Base-by-base conservation (phyloP, 177 flowering plant species). In the Telopea speciosissima region DNA sequence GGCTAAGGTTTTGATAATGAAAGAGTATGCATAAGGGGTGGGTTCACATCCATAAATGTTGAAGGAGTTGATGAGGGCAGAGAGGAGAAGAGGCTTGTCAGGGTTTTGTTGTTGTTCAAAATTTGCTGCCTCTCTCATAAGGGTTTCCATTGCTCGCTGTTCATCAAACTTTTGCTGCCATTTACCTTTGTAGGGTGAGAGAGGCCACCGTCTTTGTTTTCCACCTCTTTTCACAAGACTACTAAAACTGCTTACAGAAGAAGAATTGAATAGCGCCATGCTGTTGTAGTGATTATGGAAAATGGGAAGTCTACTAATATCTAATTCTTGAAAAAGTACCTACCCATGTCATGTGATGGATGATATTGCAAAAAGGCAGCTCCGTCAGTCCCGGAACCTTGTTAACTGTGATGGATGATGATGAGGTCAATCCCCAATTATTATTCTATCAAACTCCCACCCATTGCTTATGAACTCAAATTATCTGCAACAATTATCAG, bases 1-100 rank as follows among this genome's bases (percentile, higher is more conserved):
- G 54, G 75, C 26, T 23, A 90, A 72, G 72, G 79, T 80, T 73
- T 78, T 81, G 83, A 92, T 70, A 69, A 89, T 49, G 40, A 85
- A 85, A 56, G 69, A 75, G 80, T 86, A 90, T 33, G 96, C 88
- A 19, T 69, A 65, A 14, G 96, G 87, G 42, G 86, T 83, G 61
- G 93, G 92, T 21, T 81, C 69, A 49, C 79, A 80, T 28, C 75
- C 71, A 74, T 89, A 82, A 66, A 73, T 49, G 24, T 40, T 61
- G 78, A 87, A 92, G 28, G 91, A 85, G 73, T 81, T 28, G 19
- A 82, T 22, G 24, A 89, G 90, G 52, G 79, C 33, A 12, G 83
- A 80, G 56, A 85, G 88, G 23, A 83, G 82, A 66, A 70, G 52
- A 17, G 79, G 77, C 36, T 71, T 67, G 36, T 60, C 56, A 52